Evolutionary conservation across 805 yeast genomes (phyloP).

Genomic region (Teunomyces cretensis): DNA sequence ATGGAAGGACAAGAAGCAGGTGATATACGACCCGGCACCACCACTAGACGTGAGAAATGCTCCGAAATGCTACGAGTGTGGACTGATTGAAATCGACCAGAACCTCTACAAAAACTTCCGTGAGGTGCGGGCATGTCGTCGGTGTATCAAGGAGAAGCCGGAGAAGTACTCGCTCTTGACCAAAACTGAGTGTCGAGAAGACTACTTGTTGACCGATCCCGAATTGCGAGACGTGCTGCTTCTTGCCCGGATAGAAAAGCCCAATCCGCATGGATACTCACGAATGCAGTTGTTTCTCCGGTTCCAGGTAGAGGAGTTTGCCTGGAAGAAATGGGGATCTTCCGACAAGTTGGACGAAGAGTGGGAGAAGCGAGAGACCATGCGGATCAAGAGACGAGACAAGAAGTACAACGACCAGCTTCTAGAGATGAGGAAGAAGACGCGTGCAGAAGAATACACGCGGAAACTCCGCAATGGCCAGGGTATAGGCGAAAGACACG

Average conservation of each 20-base stretch:
- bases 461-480: conserved; percentile 62
- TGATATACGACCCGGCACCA: conserved; percentile 59
- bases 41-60: conserved; percentile 72
- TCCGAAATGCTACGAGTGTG: conserved; percentile 83
- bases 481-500: conserved; percentile 58
- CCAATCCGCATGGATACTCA: conserved; percentile 92
- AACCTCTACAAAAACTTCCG: conserved; percentile 67
- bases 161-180: conserved; percentile 90
- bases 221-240: conserved; percentile 72
- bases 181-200: conserved; percentile 92
- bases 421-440: conserved; percentile 83
- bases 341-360: conserved; percentile 87
- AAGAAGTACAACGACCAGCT: conserved; percentile 75
- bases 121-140: conserved; percentile 69
- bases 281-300: conserved; percentile 91
- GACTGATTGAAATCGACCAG: conserved; percentile 76
- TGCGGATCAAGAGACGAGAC: conserved; percentile 71
- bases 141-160: conserved; percentile 69
- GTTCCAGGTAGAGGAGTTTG: conserved; percentile 89
- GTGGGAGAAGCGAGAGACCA: conserved; percentile 79
- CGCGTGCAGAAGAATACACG: conserved; percentile 89
- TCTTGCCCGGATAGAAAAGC: conserved; percentile 78
- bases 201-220: conserved; percentile 90
- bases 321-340: conserved; percentile 94
- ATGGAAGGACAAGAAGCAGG: conserved; percentile 47